These are phyloP conservation scores for Alternaria postmessia DNA, from an alignment of 2,329 filamentous ascomycete genomes.

Conservation along the genomic window DNA sequence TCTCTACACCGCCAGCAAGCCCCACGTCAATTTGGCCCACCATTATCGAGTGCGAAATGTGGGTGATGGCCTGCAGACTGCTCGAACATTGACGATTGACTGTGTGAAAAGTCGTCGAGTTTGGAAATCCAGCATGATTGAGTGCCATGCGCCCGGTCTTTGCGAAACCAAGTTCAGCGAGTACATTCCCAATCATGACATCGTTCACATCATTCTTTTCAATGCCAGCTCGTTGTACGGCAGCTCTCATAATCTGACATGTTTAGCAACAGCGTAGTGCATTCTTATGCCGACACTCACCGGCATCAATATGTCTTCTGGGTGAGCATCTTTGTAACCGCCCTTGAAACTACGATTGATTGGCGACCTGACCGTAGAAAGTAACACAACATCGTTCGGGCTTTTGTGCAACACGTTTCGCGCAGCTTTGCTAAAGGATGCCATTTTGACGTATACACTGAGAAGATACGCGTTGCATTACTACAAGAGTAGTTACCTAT, in stretches of 20 bases:
- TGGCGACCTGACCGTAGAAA: constrained; percentile 85
- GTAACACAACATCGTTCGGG: constrained; percentile 94
- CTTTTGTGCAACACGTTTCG: constrained; percentile 80
- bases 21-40: constrained; percentile 84
- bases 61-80: constrained; percentile 91
- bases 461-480: constrained; percentile 2
- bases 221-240: constrained; percentile 37
- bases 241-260: constrained; percentile 74
- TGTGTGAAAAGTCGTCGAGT: constrained; percentile 80
- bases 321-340: constrained; percentile 89
- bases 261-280: constrained; percentile 68
- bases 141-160: constrained; percentile 90
- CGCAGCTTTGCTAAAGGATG: constrained; percentile 39
- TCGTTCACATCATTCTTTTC: constrained; percentile 36
- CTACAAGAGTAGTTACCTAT: constrained; percentile 3
- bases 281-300: constrained; percentile 58
- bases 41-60: constrained; percentile 87
- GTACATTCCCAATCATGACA: constrained; percentile 72
- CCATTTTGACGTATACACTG: constrained; percentile 27
- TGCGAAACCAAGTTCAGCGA: constrained; percentile 79
- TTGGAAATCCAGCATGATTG: constrained; percentile 90
- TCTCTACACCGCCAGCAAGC: constrained; percentile 86
- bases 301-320: constrained; percentile 80
- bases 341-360: constrained; percentile 88
- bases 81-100: constrained; percentile 98